phyloP scores from a whole-genome alignment of 805 yeast genomes.

The Komagataella kurtzmanii region DNA sequence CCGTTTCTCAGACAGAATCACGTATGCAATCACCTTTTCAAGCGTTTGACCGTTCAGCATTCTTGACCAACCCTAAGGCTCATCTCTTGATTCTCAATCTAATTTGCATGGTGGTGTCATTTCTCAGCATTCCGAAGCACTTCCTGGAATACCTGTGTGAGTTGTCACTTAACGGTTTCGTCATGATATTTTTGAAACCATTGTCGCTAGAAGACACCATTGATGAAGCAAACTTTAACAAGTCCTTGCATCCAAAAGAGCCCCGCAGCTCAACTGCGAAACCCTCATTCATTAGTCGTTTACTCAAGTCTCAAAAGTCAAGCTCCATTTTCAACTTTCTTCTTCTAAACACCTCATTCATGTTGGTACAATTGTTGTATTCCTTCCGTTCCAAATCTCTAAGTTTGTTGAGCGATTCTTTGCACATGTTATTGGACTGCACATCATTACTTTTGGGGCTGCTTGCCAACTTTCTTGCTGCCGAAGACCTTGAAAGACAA shows the following conservation, averaged over 20 bases:
- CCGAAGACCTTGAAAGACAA: slow-evolving; percentile 8
- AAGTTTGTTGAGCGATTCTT: slow-evolving; percentile 82
- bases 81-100: not conserved
- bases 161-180: not conserved
- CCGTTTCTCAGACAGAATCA: slow-evolving; percentile 16
- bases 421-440: slow-evolving; percentile 96
- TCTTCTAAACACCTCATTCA: slow-evolving; percentile 76
- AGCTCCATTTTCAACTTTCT: slow-evolving; percentile 81
- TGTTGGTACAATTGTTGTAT: slow-evolving; percentile 87
- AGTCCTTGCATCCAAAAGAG: not conserved
- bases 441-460: slow-evolving; percentile 81
- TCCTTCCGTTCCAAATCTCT: slow-evolving; percentile 87
- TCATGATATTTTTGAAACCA: not conserved
- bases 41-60: slow-evolving; percentile 5
- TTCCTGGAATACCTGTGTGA: not conserved
- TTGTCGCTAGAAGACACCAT: not conserved
- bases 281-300: slow-evolving; percentile 13
- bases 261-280: not conserved
- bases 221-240: not conserved
- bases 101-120: not conserved
- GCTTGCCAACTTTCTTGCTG: slow-evolving; percentile 53
- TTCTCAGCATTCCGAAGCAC: not conserved
- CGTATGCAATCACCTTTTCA: slow-evolving; percentile 5
- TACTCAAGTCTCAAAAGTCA: slow-evolving; percentile 50
- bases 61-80: slow-evolving; percentile 3